Conservation (phyloP, 2,329 filamentous ascomycete genomes). For the Beauveria medogensis region DNA sequence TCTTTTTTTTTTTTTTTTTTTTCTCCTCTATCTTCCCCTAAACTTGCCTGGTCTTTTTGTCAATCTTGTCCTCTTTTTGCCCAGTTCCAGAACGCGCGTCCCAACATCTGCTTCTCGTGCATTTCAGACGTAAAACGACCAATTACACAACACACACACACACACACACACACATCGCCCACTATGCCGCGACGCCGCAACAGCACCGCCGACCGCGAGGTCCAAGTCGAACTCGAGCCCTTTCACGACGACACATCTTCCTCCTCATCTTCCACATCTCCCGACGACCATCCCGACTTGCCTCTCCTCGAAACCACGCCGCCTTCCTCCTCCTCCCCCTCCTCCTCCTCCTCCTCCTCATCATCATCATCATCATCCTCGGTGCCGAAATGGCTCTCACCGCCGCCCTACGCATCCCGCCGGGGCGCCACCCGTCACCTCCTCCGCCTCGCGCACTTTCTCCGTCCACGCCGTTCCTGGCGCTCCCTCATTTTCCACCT, state of each 20-base stretch:
- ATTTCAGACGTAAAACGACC: no score
- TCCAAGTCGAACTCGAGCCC: constrained; percentile 10
- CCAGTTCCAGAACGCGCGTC: no score
- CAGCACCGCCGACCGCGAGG: background rate
- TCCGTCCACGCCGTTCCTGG: constrained; percentile 5
- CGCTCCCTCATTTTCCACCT: background rate
- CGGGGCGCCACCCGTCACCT: background rate
- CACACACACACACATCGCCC: background rate
- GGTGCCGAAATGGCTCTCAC: constrained; percentile 11
- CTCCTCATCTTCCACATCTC: background rate
- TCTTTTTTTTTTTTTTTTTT: no score
- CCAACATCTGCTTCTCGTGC: no score
- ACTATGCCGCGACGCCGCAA: constrained; percentile 1
- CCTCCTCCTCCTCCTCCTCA: background rate
- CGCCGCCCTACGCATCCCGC: background rate
- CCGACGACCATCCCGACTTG: constrained; percentile 3
- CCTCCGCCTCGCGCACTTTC: background rate
- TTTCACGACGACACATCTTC: constrained; percentile 5
- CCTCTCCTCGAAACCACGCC: background rate
- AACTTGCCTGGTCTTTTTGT: no score
- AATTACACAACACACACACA: background rate
- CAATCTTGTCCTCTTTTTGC: no score
- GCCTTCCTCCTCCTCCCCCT: background rate
- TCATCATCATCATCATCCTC: background rate
- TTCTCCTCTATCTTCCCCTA: background rate